Conservation (phyloP, 2,329 filamentous ascomycete genomes). For the Beauveria bassiana region DNA sequence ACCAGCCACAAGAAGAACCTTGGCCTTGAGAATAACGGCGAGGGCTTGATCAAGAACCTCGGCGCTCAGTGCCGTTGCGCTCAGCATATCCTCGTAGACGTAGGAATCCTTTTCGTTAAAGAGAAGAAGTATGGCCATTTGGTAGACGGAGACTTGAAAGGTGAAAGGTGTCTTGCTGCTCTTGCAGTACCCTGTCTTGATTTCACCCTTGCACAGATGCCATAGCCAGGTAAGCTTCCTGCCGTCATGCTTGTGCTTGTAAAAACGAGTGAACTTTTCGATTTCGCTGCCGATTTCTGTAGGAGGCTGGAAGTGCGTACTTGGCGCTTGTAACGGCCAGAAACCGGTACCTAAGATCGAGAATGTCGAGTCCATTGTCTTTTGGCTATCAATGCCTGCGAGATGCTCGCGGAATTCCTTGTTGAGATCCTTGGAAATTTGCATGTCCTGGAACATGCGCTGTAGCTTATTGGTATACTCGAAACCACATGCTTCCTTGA, state of each 20-base stretch:
- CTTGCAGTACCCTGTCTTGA: conserved; percentile 90
- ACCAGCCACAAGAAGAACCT: conserved; percentile 67
- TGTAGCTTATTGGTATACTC: conserved; percentile 99
- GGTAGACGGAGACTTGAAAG: conserved; percentile 94
- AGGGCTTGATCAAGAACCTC: conserved; percentile 85
- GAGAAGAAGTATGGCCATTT: conserved; percentile 90
- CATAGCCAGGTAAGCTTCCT: conserved; percentile 97
- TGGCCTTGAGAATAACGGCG: conserved; percentile 83
- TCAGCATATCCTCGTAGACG: conserved; percentile 79
- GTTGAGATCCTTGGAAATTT: conserved; percentile 97
- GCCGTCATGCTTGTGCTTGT: conserved; percentile 93
- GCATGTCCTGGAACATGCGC: conserved; percentile 99
- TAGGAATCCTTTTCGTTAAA: conserved; percentile 89
- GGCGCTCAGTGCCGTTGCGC: conserved; percentile 67
- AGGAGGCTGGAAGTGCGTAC: conserved; percentile 82
- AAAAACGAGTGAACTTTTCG: conserved; percentile 83
- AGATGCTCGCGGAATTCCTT: conserved; percentile 74
- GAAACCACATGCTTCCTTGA: conserved; percentile 97
- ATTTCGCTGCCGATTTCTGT: conserved; percentile 78
- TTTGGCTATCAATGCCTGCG: conserved; percentile 48
- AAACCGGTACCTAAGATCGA: conserved; percentile 93
- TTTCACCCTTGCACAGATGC: conserved; percentile 96
- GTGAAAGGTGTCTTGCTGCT: conserved; percentile 85
- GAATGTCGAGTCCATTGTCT: conserved; percentile 76
- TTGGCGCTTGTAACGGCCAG: conserved; percentile 86